These are phyloP conservation scores for Hordeum marinum DNA, from an alignment of 176 grass and related monocot genomes.

Conservation along the genomic window DNA sequence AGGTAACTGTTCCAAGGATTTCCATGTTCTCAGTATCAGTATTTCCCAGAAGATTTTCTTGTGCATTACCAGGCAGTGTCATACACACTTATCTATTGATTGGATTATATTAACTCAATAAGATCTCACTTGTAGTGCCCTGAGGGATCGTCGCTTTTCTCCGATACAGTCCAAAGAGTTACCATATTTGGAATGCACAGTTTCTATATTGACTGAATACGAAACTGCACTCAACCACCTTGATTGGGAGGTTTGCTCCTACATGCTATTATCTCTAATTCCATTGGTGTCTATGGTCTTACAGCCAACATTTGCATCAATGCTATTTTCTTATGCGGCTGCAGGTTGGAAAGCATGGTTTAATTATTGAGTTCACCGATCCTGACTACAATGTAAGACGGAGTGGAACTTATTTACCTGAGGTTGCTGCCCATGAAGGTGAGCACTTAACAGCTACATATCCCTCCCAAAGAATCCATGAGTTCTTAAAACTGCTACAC, in stretches of 20 bases:
- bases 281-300: neutral
- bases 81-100: neutral
- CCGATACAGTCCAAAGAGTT: conserved; percentile 89
- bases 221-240: conserved; percentile 76
- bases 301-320: neutral
- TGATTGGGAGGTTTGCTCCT: conserved; percentile 84
- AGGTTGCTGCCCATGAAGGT: conserved; percentile 98
- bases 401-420: conserved; percentile 94
- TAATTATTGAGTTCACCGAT: conserved; percentile 98
- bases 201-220: conserved; percentile 83
- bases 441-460: neutral
- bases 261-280: neutral
- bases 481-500: neutral
- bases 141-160: conserved; percentile 85
- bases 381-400: conserved; percentile 65
- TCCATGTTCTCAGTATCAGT: neutral
- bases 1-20: conserved; percentile 50
- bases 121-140: conserved; percentile 53
- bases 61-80: neutral
- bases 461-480: neutral
- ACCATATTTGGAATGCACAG: conserved; percentile 88
- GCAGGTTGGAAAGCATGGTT: conserved; percentile 93
- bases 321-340: neutral
- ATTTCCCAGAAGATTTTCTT: neutral
- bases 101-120: neutral